A percentile compares a stretch with the other conserved stretches of the same genome.
These are phyloP conservation scores for Penicillium macrosclerotiorum DNA, from an alignment of 495 filamentous ascomycete genomes.

Conservation along the genomic window DNA sequence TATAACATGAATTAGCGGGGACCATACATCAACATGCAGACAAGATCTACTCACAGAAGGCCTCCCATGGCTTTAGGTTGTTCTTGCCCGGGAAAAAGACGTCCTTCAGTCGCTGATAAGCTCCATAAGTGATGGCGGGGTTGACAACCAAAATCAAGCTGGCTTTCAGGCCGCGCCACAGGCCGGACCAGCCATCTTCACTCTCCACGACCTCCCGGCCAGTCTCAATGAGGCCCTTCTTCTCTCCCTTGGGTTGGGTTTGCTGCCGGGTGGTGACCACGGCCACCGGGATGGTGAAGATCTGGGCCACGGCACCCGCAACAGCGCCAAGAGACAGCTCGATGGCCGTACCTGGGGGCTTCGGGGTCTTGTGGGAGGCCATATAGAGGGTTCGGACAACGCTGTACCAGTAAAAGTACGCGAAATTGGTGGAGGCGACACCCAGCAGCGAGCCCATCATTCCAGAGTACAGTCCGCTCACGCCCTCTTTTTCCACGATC, in stretches of 20 bases:
- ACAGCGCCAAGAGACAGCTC: slow-evolving; percentile 87
- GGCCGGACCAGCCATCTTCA: slow-evolving; percentile 83
- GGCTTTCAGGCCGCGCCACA: slow-evolving; percentile 95
- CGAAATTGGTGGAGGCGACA: slow-evolving; percentile 96
- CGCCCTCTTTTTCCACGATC: slow-evolving; percentile 79
- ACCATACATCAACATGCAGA: background rate
- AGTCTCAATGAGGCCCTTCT: slow-evolving; percentile 85
- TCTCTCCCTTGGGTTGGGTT: slow-evolving; percentile 79
- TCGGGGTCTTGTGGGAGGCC: slow-evolving; percentile 57
- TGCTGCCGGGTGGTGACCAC: slow-evolving; percentile 96
- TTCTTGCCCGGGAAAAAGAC: slow-evolving; percentile 73
- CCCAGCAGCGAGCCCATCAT: slow-evolving; percentile 83
- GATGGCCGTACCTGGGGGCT: slow-evolving; percentile 73
- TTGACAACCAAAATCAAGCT: slow-evolving; percentile 96
- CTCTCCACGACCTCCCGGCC: slow-evolving; percentile 83
- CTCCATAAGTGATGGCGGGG: slow-evolving; percentile 96
- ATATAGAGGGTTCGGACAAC: slow-evolving; percentile 81
- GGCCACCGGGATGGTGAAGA: slow-evolving; percentile 94
- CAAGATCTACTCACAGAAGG: slow-evolving; percentile 68
- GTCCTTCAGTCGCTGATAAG: slow-evolving; percentile 87
- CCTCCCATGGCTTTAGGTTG: slow-evolving; percentile 79
- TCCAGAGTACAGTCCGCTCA: slow-evolving; percentile 82
- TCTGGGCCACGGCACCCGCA: slow-evolving; percentile 86
- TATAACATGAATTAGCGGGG: slow-evolving; percentile 33
- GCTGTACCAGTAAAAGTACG: slow-evolving; percentile 99